phyloP scores from a whole-genome alignment of 75 land plant species.

The Selaginella moellendorffii region DNA sequence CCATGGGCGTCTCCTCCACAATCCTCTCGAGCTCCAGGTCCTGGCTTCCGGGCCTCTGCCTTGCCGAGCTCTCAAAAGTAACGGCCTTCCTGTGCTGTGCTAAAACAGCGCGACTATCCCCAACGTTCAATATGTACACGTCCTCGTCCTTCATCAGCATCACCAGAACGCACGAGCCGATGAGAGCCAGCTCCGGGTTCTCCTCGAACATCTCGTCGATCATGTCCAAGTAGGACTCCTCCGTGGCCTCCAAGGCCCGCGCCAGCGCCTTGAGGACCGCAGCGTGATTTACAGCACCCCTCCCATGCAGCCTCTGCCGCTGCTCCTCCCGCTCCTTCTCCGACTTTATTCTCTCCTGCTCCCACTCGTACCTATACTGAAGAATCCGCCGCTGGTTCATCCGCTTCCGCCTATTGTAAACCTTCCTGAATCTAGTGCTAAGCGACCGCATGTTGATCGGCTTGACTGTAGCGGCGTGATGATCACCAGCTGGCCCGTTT shows the following conservation, averaged over 20 bases:
- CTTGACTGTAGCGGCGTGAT: constrained; percentile 2
- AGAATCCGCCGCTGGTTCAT: constrained; percentile 19
- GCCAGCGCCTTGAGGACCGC: constrained; percentile 63
- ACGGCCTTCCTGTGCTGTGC: constrained; percentile 46
- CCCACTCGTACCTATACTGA: constrained; percentile 50
- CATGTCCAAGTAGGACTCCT: constrained; percentile 64
- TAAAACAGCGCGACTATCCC: constrained; percentile 82
- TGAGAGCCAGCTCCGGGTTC: constrained; percentile 83
- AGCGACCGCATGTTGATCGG: not conserved
- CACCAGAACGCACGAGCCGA: constrained; percentile 97
- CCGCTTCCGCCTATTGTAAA: constrained; percentile 13
- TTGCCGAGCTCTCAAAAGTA: constrained; percentile 13
- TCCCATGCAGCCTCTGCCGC: constrained; percentile 14
- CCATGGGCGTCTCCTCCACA: constrained; percentile 42
- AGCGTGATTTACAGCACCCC: constrained; percentile 49
- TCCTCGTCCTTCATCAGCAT: constrained; percentile 98
- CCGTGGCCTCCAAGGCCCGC: constrained; percentile 49
- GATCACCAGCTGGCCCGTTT: constrained; percentile 5
- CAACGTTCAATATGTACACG: constrained; percentile 90
- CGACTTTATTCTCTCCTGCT: constrained; percentile 30
- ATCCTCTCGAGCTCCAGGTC: constrained; percentile 40
- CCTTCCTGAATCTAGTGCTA: constrained; percentile 8
- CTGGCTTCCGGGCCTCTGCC: constrained; percentile 6
- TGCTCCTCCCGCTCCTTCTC: constrained; percentile 14
- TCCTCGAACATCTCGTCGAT: constrained; percentile 55